Percentiles rank a stretch among this genome's conserved stretches.
Conservation (phyloP, 768 basidiomycete genomes). For the Termitomyces sp. region DNA sequence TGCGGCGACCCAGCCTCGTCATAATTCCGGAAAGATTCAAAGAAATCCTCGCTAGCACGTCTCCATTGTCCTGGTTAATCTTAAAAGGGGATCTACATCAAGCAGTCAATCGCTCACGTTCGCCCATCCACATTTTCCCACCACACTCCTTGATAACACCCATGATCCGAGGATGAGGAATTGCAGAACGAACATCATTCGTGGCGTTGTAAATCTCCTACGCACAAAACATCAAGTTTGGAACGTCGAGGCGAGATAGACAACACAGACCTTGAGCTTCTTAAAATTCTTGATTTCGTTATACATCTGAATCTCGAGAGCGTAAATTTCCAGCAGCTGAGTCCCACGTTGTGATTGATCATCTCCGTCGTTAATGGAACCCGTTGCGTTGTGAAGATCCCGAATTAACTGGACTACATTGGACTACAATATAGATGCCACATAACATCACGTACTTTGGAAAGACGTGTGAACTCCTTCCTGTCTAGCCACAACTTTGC, state of each 20-base stretch:
- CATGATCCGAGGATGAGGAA: slow-evolving; percentile 97
- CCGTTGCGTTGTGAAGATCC: slow-evolving; percentile 67
- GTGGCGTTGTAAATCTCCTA: slow-evolving; percentile 98
- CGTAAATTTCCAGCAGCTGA: slow-evolving; percentile 92
- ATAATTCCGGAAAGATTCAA: slow-evolving; percentile 97
- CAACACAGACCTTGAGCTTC: slow-evolving; percentile 73
- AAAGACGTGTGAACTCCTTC: slow-evolving; percentile 81
- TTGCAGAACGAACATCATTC: slow-evolving; percentile 88
- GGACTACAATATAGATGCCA: neutral
- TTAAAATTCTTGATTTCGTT: slow-evolving; percentile 94
- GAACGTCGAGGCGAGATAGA: neutral
- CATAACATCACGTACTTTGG: slow-evolving; percentile 47
- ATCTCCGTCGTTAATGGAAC: slow-evolving; percentile 54
- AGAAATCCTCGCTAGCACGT: slow-evolving; percentile 95
- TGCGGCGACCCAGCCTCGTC: slow-evolving; percentile 97
- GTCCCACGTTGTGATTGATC: slow-evolving; percentile 93
- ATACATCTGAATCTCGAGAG: slow-evolving; percentile 99
- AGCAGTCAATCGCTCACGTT: slow-evolving; percentile 51
- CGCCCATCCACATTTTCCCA: slow-evolving; percentile 99
- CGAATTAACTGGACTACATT: slow-evolving; percentile 54
- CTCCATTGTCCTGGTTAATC: slow-evolving; percentile 79
- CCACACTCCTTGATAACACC: slow-evolving; percentile 99
- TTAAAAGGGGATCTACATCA: neutral
- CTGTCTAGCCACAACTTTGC: slow-evolving; percentile 97
- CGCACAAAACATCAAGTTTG: neutral